Evolutionary conservation across 768 basidiomycete genomes (phyloP), one percentile per base, ranked within the genome.

Genomic region (Lanmaoa pseudosensibilis): DNA sequence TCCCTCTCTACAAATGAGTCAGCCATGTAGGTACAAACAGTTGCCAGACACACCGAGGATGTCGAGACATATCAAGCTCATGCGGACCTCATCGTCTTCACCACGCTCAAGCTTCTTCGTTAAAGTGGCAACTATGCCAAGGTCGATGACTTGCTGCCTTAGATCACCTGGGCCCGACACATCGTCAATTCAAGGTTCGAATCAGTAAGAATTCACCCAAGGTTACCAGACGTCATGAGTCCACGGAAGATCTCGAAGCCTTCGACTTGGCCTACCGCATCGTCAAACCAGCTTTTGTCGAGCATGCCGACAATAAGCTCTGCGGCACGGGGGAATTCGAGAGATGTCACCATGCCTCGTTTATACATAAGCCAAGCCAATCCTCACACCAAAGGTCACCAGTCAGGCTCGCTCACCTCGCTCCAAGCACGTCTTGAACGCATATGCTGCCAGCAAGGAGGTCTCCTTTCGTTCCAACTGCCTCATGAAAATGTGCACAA

Each of bases 211-310:
- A 11, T 30, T 5, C 11, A 16, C 16, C 10, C 8, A 25, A 27
- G 2, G 11, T 47, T 44, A 60, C 59, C 56, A 9, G 27, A 43
- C 3, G 10, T n/a, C 49, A 58, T 44, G 12, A 60, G 56, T 8
- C 12, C 23, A 10, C n/a, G n/a, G n/a, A n/a, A n/a, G n/a, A n/a
- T n/a, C n/a, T n/a, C n/a, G n/a, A n/a, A n/a, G n/a, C n/a, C 25
- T 2, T 58, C 56, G 3, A 60, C 45, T 27, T 37, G 52, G 13
- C 59, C 59, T 1, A 60, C 12, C 18, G 56, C 56, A n/a, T 58
- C 56, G 8, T 60, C 56, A 43, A 60, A 58, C 52, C 59, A 60
- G 44, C 52, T 38, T 21, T 60, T 60, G n/a, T 58, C 27, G n/a
- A 60, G 3, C 59, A 60, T 54, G 16, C 11, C 3, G 16, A 51